These are phyloP conservation scores for Neophaeococcomyces mojaviensis DNA, from an alignment of 2,329 filamentous ascomycete species.

Conservation along the genomic window DNA sequence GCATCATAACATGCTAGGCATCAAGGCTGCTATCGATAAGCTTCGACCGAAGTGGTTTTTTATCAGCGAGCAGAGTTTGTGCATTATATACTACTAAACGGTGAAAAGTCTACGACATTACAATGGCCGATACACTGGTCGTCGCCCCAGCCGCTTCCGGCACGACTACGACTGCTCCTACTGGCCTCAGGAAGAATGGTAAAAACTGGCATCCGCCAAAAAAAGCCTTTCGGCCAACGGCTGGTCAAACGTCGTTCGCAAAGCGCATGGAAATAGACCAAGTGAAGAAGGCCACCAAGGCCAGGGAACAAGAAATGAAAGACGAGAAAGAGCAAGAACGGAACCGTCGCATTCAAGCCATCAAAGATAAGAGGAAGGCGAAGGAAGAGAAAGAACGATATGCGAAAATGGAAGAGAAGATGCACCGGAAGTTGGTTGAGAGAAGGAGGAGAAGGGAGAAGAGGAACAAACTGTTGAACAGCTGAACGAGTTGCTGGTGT, in stretches of 20 bases:
- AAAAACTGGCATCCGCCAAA: slow-evolving; percentile 89
- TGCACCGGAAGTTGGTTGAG: slow-evolving; percentile 94
- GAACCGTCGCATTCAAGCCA: slow-evolving; percentile 66
- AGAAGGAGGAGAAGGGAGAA: slow-evolving; percentile 92
- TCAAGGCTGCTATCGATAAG: too few species aligned
- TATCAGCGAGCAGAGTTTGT: too few species aligned
- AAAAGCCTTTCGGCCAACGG: slow-evolving; percentile 73
- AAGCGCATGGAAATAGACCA: slow-evolving; percentile 66
- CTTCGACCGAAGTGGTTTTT: too few species aligned
- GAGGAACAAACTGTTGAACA: slow-evolving; percentile 48
- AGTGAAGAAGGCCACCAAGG: slow-evolving; percentile 69
- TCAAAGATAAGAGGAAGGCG: slow-evolving; percentile 75
- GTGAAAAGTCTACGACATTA: neutral
- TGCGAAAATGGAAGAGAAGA: slow-evolving; percentile 91
- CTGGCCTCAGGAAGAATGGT: slow-evolving; percentile 39
- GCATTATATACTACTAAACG: too few species aligned
- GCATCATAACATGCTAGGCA: too few species aligned
- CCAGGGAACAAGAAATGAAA: slow-evolving; percentile 91
- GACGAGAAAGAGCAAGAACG: slow-evolving; percentile 88
- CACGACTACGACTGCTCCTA: slow-evolving; percentile 31
- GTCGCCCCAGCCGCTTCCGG: slow-evolving; percentile 15
- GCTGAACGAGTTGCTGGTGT: slow-evolving; percentile 9
- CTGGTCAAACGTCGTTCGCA: slow-evolving; percentile 70
- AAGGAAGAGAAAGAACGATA: slow-evolving; percentile 93
- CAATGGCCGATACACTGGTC: neutral